Evolutionary conservation across 805 yeast species (phyloP), one percentile per base, ranked within the genome.

Genomic region (Kodamaea kaohsiungensis): DNA sequence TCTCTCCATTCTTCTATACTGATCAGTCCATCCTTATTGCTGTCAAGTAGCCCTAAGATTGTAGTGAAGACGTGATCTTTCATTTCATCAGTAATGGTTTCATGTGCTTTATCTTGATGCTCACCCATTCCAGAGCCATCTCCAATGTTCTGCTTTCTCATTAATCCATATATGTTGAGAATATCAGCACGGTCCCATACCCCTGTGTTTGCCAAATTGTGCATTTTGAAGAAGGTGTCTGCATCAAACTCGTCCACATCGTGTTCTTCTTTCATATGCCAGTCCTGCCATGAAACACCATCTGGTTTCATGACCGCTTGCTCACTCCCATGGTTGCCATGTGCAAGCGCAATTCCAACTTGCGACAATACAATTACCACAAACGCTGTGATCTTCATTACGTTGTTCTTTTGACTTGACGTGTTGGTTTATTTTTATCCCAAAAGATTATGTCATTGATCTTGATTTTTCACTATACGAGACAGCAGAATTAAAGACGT

Each of bases 221-320:
- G 99, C 25, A 92, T 64, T 38, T 80, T 80, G 79, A 93, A 93
- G 63, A 93, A 90, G 13, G 87, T 78, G 43, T 79, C 84, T 0
- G 96, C 79, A 57, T 88, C 96, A 63, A 84, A 90, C 25, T 77
- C 76, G 57, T 88, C 91, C 55, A 89, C 59, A 15, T 84, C 88
- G 72, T 93, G 98, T 72, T 93, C 98, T 60, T 84, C 85, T 61
- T 82, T 77, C 98, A 93, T 92, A 69, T 93, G 98, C 89, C 92
- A 88, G 61, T 81, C 80, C 63, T 87, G 90, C 96, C 96, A 89
- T 15, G 82, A 70, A 38, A 83, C 61, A 0, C 82, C 84, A 9
- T 69, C 71, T 1, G 91, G 91, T 25, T 55, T 60, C 15, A 37
- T 17, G 10, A 33, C 49, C 5, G 19, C 46, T 38, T 51, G 53